phyloP scores from a whole-genome alignment of 345 rosid genomes.

The Brassica rapa region DNA sequence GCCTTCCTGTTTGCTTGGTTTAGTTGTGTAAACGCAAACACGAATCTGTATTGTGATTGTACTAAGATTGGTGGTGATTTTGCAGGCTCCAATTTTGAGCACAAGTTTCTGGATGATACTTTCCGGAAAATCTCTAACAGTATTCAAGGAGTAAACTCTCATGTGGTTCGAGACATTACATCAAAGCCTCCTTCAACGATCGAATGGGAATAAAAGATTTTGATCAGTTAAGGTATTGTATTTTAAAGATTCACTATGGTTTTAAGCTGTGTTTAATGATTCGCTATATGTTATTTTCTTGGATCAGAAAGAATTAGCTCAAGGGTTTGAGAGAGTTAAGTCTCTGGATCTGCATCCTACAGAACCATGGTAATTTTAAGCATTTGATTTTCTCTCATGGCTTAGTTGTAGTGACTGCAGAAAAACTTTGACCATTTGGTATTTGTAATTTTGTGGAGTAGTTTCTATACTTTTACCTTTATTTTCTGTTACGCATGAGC shows the following conservation, averaged over 20 bases:
- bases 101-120: constrained; percentile 39
- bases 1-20: too few species aligned
- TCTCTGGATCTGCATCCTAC: constrained; percentile 58
- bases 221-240: neutral
- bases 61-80: neutral
- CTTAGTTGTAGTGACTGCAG: neutral
- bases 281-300: neutral
- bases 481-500: neutral
- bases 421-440: neutral
- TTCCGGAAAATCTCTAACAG: constrained; percentile 83
- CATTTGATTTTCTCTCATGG: neutral
- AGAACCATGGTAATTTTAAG: neutral
- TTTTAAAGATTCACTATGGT: neutral
- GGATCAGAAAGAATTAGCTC: constrained; percentile 58
- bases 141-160: constrained; percentile 83
- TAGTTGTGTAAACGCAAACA: too few species aligned
- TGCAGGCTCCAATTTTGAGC: constrained; percentile 91
- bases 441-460: neutral
- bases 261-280: constrained; percentile 1
- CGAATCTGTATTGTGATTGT: neutral
- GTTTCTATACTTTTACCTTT: neutral
- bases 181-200: constrained; percentile 98
- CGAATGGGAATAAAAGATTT: constrained; percentile 73
- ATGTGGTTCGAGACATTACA: constrained; percentile 97
- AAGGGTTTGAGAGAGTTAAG: constrained; percentile 65